phyloP scores from a whole-genome alignment of 768 basidiomycete genomes.

The Tubosaeta sp. region DNA sequence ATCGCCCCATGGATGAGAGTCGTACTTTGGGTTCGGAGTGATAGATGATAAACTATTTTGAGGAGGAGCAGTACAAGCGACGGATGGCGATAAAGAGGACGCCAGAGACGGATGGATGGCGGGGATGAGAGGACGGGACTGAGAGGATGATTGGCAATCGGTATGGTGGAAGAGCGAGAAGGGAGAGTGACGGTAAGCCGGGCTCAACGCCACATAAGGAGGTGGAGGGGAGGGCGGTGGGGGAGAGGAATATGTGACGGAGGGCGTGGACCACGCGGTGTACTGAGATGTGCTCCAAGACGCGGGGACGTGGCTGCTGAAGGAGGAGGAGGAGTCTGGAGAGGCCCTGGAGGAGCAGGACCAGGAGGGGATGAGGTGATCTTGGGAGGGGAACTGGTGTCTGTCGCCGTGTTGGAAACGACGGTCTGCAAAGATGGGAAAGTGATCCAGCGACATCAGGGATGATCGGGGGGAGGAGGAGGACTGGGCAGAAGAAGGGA shows the following conservation, averaged over 20 bases:
- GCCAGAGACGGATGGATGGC: constrained; percentile 13
- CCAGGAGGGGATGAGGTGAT: constrained; percentile 26
- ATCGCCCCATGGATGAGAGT: constrained; percentile 26
- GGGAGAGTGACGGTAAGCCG: constrained; percentile 22
- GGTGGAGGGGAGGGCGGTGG: constrained; percentile 20
- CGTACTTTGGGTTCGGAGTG: constrained; percentile 15
- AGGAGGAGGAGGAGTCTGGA: constrained; percentile 13
- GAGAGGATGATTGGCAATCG: constrained; percentile 16
- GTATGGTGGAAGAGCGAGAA: constrained; percentile 20
- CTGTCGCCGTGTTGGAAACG: constrained; percentile 29
- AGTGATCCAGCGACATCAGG: constrained; percentile 32
- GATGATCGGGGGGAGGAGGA: constrained; percentile 5
- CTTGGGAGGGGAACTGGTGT: constrained; percentile 15
- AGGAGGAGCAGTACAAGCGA: constrained; percentile 6
- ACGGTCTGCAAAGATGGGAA: constrained; percentile 29
- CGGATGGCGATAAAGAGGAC: constrained; percentile 16
- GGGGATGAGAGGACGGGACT: constrained; percentile 18
- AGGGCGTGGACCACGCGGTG: constrained; percentile 10
- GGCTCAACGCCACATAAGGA: constrained; percentile 16
- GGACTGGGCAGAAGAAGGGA: not conserved
- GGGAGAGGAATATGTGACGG: constrained; percentile 21
- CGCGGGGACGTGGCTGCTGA: constrained; percentile 6
- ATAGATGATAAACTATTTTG: constrained; percentile 19
- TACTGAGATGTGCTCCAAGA: constrained; percentile 20
- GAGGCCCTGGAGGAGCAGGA: constrained; percentile 22